A percentile compares a stretch with the other conserved stretches of the same genome.
phyloP scores from a whole-genome alignment of 1,284 basidiomycete genomes.

The Erythrobasidium hasegawianum region DNA sequence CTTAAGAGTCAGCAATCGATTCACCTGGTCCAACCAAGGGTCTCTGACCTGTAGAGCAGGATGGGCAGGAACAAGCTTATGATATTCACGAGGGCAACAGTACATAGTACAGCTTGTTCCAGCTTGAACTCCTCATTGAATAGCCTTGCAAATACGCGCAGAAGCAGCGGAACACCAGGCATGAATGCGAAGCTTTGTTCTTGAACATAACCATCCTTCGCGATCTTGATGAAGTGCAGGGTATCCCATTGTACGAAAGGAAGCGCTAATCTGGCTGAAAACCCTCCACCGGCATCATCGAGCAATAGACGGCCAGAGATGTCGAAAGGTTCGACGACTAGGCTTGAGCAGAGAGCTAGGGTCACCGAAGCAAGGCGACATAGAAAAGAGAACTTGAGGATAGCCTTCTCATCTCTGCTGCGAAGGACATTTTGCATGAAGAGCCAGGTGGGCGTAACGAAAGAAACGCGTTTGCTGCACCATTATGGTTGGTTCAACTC shows the following conservation, averaged over 20 bases:
- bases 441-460: not conserved
- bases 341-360: slow-evolving; percentile 6
- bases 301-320: slow-evolving; percentile 7
- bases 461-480: not conserved
- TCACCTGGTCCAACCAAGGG: too few species aligned
- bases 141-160: slow-evolving; percentile 52
- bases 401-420: not conserved
- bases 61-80: slow-evolving; percentile 51
- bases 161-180: slow-evolving; percentile 62
- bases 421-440: not conserved
- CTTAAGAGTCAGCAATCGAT: too few species aligned
- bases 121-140: slow-evolving; percentile 46
- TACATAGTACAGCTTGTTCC: slow-evolving; percentile 42
- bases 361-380: not conserved
- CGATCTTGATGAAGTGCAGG: slow-evolving; percentile 72
- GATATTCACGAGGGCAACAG: slow-evolving; percentile 43
- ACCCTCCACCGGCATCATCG: not conserved
- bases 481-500: too few species aligned
- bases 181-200: slow-evolving; percentile 89
- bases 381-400: not conserved
- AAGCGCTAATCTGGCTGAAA: slow-evolving; percentile 5
- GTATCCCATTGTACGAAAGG: slow-evolving; percentile 77
- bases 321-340: slow-evolving; percentile 21
- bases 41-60: slow-evolving; percentile 65
- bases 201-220: slow-evolving; percentile 60